Percentiles rank a stretch among this genome's conserved stretches.
phyloP scores from a whole-genome alignment of 768 basidiomycete genomes.

The Phanerodontia chrysosporium region DNA sequence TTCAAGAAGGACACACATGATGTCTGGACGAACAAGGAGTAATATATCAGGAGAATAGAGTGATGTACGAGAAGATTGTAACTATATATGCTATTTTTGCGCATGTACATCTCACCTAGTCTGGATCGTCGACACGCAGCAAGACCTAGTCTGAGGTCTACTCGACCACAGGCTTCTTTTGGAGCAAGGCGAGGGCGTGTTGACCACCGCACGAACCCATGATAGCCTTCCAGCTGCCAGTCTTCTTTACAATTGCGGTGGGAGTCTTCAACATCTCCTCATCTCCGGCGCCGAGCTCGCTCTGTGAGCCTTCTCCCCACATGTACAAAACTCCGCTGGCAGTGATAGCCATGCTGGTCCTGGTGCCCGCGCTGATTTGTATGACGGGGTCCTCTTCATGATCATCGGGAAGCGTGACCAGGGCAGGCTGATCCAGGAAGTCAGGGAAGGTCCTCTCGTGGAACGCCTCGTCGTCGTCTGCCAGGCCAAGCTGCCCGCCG shows the following conservation, averaged over 20 bases:
- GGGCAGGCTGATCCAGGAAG: constrained; percentile 62
- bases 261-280: constrained; percentile 62
- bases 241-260: constrained; percentile 61
- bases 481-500: constrained; percentile 76
- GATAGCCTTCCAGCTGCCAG: constrained; percentile 62
- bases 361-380: constrained; percentile 60
- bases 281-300: constrained; percentile 58
- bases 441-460: constrained; percentile 51
- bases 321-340: constrained; percentile 62
- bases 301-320: constrained; percentile 75
- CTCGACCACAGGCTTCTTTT: constrained; percentile 41
- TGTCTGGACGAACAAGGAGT: constrained; percentile 5
- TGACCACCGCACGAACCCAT: constrained; percentile 75
- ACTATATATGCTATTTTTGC: not conserved
- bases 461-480: constrained; percentile 68
- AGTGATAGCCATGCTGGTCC: constrained; percentile 71
- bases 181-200: constrained; percentile 69
- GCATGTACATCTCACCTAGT: not conserved
- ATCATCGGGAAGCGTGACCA: constrained; percentile 57
- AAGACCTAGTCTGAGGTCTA: not conserved
- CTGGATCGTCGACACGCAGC: not conserved
- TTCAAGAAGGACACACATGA: constrained; percentile 42
- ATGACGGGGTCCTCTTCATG: constrained; percentile 64
- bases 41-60: not conserved
- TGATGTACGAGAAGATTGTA: not conserved